Conservation (phyloP, 108 stramenopile genomes). For the Skeletonema menzelii region DNA sequence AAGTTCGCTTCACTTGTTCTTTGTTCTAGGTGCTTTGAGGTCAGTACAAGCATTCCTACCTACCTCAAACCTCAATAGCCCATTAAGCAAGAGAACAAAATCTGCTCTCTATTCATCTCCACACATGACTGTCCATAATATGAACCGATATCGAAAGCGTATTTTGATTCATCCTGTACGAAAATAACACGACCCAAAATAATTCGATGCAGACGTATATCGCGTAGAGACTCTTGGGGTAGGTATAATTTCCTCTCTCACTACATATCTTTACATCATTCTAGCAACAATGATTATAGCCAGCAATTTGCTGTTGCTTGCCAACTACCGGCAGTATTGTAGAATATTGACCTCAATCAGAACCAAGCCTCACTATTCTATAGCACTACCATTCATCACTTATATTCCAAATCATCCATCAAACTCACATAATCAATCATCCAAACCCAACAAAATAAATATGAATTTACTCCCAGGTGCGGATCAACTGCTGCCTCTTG, state of each 20-base stretch:
- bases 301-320: not conserved
- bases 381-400: not conserved
- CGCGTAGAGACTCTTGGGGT: not conserved
- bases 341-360: not conserved
- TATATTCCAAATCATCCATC: slow-evolving; percentile 4
- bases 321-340: not conserved
- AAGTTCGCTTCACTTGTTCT: no score
- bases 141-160: no score
- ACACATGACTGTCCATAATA: no score
- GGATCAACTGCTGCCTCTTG: slow-evolving; percentile 58
- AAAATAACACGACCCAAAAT: no score
- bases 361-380: not conserved
- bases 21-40: no score
- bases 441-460: not conserved
- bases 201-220: no score
- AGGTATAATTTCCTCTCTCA: not conserved
- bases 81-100: no score
- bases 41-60: no score
- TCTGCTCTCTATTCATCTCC: no score
- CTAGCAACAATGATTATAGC: not conserved
- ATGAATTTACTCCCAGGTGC: slow-evolving; percentile 50
- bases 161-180: no score
- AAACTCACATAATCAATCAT: slow-evolving; percentile 4
- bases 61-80: no score
- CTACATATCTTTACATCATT: not conserved